phyloP scores from a whole-genome alignment of 495 filamentous ascomycete genomes.

The Podospora didyma region DNA sequence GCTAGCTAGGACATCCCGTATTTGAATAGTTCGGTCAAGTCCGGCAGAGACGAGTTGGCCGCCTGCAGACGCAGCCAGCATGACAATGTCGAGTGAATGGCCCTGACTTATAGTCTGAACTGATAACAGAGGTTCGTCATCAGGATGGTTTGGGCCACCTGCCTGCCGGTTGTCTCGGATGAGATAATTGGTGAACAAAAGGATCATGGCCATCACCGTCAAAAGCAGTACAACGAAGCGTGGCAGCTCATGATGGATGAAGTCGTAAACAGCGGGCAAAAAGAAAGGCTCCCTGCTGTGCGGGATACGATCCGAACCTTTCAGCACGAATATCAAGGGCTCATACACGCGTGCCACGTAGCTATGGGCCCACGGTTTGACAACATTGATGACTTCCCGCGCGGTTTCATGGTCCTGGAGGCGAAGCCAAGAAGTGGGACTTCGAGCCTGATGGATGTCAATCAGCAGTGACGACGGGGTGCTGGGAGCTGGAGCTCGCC shows the following conservation, averaged over 20 bases:
- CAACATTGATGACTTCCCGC: slow-evolving; percentile 61
- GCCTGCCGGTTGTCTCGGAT: slow-evolving; percentile 47
- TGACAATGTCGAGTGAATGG: slow-evolving; percentile 61
- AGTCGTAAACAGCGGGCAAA: slow-evolving; percentile 52
- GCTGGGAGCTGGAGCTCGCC: slow-evolving; percentile 17
- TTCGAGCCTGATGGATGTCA: slow-evolving; percentile 62
- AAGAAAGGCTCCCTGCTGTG: slow-evolving; percentile 36
- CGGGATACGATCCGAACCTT: slow-evolving; percentile 56
- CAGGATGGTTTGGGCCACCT: slow-evolving; percentile 27
- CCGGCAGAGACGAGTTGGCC: slow-evolving; percentile 63
- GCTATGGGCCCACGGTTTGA: slow-evolving; percentile 62
- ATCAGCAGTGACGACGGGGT: slow-evolving; percentile 35
- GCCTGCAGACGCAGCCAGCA: slow-evolving; percentile 51
- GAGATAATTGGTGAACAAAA: slow-evolving; percentile 63
- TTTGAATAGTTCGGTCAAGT: slow-evolving; percentile 56
- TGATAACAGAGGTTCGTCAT: slow-evolving; percentile 50
- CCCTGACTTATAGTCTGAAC: slow-evolving; percentile 54
- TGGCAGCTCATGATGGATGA: slow-evolving; percentile 52
- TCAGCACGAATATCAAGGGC: slow-evolving; percentile 62
- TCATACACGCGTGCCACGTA: slow-evolving; percentile 65
- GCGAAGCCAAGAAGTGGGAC: slow-evolving; percentile 64
- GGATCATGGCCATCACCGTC: slow-evolving; percentile 51
- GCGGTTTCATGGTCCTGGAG: slow-evolving; percentile 73
- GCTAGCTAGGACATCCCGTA: slow-evolving; percentile 54
- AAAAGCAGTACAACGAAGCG: slow-evolving; percentile 52